Evolutionary conservation across 805 yeast species (phyloP), one percentile per base, ranked within the genome.

Genomic region (Zygoascus biomembranicola): DNA sequence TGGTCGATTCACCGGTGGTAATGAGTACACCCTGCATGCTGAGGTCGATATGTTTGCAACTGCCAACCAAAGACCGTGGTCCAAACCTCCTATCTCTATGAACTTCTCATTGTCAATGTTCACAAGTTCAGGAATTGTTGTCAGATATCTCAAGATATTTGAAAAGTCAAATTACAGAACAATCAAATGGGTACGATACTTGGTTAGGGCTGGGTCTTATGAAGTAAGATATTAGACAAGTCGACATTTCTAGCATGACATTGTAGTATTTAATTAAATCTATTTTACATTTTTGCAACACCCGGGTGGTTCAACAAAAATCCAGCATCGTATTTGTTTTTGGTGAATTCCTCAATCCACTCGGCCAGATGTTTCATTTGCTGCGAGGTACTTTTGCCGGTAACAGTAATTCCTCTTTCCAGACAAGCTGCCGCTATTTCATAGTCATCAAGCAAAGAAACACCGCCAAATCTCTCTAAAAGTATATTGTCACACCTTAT

Each of bases 151-250:
- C 60, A 81, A 80, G 63, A 84, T 92, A 5, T 72, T 65, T 56
- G 76, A 90, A 71, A 70, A 76, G 66, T 62, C 69, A 61, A 79
- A 79, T 52, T 87, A 88, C 69, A 72, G 77, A 28, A 82, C 95
- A 0, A 81, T 87, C 20, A 92, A 90, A 66, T 89, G 95, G 95
- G 95, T 90, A 35, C 80, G 87, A 61, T 92, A 92, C 66, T 66
- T 78, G 14, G 77, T 92, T 0, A 79, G 77, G 56, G 82, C 92
- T 0, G 96, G 96, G 0, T 78, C 85, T 6, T 90, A 87, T 61
- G 97, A 90, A 57, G 76, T 88, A 9, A 74, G 97, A 52, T 82
- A 82, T 57, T 85, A 35, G 10, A n/a, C 16, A 35, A 9, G 39
- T 23, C 28, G 28, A 23, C 28, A 23, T 23, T 4, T 23, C 28